Evolutionary conservation across 2,329 filamentous ascomycete species (phyloP), one percentile per base, ranked within the genome.

Genomic region (Aphanocladium album): DNA sequence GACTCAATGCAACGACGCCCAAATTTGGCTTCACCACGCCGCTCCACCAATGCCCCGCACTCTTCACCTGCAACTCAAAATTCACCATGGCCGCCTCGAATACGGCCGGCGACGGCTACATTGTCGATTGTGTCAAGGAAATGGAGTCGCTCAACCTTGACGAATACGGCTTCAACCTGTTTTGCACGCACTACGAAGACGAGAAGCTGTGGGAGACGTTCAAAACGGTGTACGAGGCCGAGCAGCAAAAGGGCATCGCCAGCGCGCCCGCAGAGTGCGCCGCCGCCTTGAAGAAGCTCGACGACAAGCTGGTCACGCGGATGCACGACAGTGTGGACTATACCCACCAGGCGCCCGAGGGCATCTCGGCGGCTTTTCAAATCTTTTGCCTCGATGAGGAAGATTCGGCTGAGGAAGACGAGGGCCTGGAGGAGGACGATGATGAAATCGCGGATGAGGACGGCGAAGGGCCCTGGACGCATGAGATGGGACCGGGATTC

Each of bases 91-190:
- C 35, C 5, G 21, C 16, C 17, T 30, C 37, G 14, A 33, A 19
- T n/a, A 2, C 52, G 30, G 30, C 5, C 11, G 45, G n/a, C 19
- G 21, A 47, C 14, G 23, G 16, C 19, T 57, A 57, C 19, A 19
- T 57, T 25, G 21, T 25, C 16, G n/a, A 46, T 3, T 57, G 41
- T 14, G 54, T 47, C 41, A 25, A 25, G 11, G 43, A 47, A 9
- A 57, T 57, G 41, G n/a, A 25, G 19, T 25, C 27, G 2, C 43
- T 57, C 14, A 27, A 19, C 7, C 41, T 57, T 7, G 30, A 57
- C 4, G 54, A 57, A 14, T 57, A 57, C 30, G 54, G 43, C n/a
- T 57, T 56, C 41, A 45, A 56, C 25, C 41, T 56, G 25, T 43
- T 7, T 14, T 25, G 53, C 39, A 45, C 53, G 35, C 21, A 35